Percentiles rank a stretch among this genome's conserved stretches.
Conservation (phyloP, 1,139 yeast genomes). For the Candida sanyaensis region DNA sequence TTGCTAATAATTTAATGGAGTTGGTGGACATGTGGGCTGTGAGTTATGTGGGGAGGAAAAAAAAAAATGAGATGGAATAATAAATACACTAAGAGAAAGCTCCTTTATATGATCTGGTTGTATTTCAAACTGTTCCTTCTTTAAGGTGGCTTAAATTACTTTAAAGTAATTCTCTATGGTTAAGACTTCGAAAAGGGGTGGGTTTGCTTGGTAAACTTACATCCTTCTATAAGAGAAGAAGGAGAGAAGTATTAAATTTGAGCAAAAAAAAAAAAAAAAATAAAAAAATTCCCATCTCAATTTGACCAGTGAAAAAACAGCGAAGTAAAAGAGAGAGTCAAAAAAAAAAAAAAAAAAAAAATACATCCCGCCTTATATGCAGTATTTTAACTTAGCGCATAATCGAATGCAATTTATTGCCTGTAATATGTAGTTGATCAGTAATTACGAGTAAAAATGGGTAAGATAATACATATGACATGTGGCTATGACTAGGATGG, state of each 20-base stretch:
- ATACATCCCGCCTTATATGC: background rate
- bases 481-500: too few species aligned
- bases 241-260: background rate
- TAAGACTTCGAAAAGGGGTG: too few species aligned
- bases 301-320: background rate
- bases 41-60: background rate
- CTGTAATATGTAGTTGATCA: too few species aligned
- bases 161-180: too few species aligned
- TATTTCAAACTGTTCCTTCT: too few species aligned
- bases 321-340: background rate
- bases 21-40: slow-evolving; percentile 58
- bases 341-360: background rate
- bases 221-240: background rate
- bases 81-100: too few species aligned
- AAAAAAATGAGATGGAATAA: background rate
- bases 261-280: background rate
- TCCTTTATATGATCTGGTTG: too few species aligned
- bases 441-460: too few species aligned
- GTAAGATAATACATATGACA: too few species aligned
- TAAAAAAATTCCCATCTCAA: background rate
- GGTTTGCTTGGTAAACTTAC: background rate
- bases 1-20: slow-evolving; percentile 84
- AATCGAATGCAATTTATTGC: too few species aligned
- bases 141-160: too few species aligned
- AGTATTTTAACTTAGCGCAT: too few species aligned